Evolutionary conservation across 108 stramenopile genomes (phyloP).

Genomic region (Discostella stelligeroides): DNA sequence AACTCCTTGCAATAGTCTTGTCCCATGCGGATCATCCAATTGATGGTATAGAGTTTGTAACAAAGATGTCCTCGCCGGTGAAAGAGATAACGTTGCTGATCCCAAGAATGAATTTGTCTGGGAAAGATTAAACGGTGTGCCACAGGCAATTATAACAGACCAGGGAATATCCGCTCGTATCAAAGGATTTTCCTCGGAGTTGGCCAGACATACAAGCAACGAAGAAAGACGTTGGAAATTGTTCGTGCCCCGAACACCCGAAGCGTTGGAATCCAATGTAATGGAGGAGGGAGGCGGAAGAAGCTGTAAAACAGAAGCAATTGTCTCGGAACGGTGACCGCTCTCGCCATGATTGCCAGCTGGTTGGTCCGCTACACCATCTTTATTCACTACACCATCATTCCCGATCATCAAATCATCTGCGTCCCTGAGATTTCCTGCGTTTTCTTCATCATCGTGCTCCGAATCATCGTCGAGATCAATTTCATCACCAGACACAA

Average conservation of each 20-base stretch:
- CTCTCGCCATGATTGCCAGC: neutral
- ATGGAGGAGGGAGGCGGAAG: neutral
- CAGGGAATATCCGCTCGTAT: slow-evolving; percentile 49
- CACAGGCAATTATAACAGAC: slow-evolving; percentile 33
- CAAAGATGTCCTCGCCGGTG: slow-evolving; percentile 10
- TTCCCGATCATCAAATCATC: slow-evolving; percentile 1
- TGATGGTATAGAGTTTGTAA: slow-evolving; percentile 24
- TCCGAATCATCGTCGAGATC: slow-evolving; percentile 18
- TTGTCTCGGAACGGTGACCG: neutral
- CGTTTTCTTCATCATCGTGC: slow-evolving; percentile 4
- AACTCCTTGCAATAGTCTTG: slow-evolving; percentile 38
- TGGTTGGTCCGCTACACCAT: neutral
- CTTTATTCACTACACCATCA: slow-evolving; percentile 17
- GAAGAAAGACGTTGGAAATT: slow-evolving; percentile 15
- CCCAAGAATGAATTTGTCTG: neutral
- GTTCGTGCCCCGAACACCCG: slow-evolving; percentile 1
- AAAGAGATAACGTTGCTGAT: slow-evolving; percentile 1
- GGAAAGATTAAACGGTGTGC: slow-evolving; percentile 4
- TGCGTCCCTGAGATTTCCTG: slow-evolving; percentile 1
- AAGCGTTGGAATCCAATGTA: neutral
- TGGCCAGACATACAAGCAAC: slow-evolving; percentile 26
- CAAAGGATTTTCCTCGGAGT: slow-evolving; percentile 42
- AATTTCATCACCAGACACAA: slow-evolving; percentile 11
- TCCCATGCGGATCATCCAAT: slow-evolving; percentile 20
- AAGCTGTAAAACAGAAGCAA: neutral